phyloP scores from a whole-genome alignment of 768 basidiomycete species.

The Plicaturopsis crispa region DNA sequence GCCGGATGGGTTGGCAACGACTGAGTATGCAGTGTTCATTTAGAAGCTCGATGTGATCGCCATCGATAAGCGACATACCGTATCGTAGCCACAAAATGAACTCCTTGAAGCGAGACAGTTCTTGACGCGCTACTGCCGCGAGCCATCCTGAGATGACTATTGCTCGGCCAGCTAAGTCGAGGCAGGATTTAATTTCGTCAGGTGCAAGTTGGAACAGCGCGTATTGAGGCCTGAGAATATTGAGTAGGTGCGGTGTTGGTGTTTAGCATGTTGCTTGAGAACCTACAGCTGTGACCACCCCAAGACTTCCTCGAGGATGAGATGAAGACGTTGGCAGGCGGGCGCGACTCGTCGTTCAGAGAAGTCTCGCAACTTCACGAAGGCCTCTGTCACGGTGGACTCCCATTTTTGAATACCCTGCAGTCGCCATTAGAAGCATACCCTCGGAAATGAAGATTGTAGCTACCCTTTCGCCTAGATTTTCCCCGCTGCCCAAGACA shows the following conservation, averaged over 20 bases:
- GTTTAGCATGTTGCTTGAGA: conserved; percentile 4
- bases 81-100: conserved; percentile 73
- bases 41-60: conserved; percentile 7
- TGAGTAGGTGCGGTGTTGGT: conserved; percentile 4
- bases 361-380: conserved; percentile 67
- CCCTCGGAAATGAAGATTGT: conserved; percentile 6
- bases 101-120: conserved; percentile 67
- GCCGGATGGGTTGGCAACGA: conserved; percentile 40
- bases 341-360: conserved; percentile 64
- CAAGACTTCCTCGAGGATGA: conserved; percentile 69
- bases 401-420: conserved; percentile 85
- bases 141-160: conserved; percentile 67
- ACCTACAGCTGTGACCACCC: conserved; percentile 72
- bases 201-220: conserved; percentile 44
- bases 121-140: conserved; percentile 55
- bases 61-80: conserved; percentile 36
- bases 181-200: conserved; percentile 42
- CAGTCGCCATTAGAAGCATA: conserved; percentile 13
- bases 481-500: conserved; percentile 70
- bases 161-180: conserved; percentile 45
- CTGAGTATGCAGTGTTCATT: conserved; percentile 30
- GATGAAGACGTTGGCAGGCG: conserved; percentile 68
- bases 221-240: conserved; percentile 45
- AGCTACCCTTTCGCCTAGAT: conserved; percentile 74
- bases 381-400: conserved; percentile 57